phyloP scores from a whole-genome alignment of 495 filamentous ascomycete species.

The Annulohypoxylon bovei region DNA sequence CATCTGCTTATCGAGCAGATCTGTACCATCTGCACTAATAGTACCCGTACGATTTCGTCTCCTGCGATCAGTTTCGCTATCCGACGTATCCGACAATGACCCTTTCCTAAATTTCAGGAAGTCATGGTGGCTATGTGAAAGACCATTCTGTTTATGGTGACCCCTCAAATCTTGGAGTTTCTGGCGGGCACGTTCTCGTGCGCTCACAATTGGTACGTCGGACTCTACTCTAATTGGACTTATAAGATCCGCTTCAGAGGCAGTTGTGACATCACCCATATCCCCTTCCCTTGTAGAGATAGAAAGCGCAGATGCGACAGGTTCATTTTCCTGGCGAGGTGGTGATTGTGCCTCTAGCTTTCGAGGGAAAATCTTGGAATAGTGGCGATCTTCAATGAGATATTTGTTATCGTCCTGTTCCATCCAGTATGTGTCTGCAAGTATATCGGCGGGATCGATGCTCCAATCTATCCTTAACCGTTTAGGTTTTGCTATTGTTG shows the following conservation, averaged over 20 bases:
- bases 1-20: constrained; percentile 74
- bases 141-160: constrained; percentile 57
- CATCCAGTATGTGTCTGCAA: constrained; percentile 87
- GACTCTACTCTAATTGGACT: constrained; percentile 43
- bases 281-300: constrained; percentile 21
- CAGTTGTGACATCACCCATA: constrained; percentile 19
- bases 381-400: constrained; percentile 77
- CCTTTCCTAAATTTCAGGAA: constrained; percentile 51
- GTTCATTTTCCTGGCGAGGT: constrained; percentile 26
- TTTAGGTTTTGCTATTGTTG: constrained; percentile 59
- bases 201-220: constrained; percentile 43
- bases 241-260: constrained; percentile 41
- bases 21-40: constrained; percentile 55
- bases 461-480: constrained; percentile 82
- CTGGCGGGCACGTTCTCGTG: constrained; percentile 58
- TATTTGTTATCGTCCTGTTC: constrained; percentile 79
- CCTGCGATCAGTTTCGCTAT: constrained; percentile 56
- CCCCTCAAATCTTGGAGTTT: constrained; percentile 60
- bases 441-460: constrained; percentile 77
- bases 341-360: constrained; percentile 34
- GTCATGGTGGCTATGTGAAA: constrained; percentile 52
- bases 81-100: constrained; percentile 58
- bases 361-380: constrained; percentile 72
- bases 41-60: constrained; percentile 50
- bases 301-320: constrained; percentile 8